Evolutionary conservation across 2,329 filamentous ascomycete genomes (phyloP).

Genomic region (Alternaria dauci): DNA sequence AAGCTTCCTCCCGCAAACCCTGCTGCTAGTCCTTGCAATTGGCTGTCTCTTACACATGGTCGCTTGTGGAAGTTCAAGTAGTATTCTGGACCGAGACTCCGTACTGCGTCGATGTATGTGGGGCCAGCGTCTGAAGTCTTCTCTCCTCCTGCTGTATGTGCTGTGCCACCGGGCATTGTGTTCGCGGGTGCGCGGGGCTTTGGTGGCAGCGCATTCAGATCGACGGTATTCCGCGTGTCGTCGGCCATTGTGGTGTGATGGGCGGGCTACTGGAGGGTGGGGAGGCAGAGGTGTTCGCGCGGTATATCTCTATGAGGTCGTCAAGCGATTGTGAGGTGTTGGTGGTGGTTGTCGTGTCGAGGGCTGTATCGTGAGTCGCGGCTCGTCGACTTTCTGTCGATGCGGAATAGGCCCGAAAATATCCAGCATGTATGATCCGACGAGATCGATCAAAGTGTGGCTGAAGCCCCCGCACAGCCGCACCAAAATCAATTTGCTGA

Average conservation of each 20-base stretch:
- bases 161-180: conserved; percentile 62
- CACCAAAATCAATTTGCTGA: conserved; percentile 38
- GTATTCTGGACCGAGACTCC: conserved; percentile 72
- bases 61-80: conserved; percentile 76
- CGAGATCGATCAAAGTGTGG: conserved; percentile 7
- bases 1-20: conserved; percentile 80
- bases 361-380: conserved; percentile 6
- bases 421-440: conserved; percentile 32
- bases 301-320: not conserved
- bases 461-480: conserved; percentile 13
- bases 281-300: not conserved
- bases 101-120: conserved; percentile 67
- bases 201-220: conserved; percentile 27
- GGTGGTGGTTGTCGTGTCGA: not conserved
- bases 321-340: not conserved
- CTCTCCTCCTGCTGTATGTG: conserved; percentile 68
- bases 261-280: not conserved
- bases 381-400: conserved; percentile 19
- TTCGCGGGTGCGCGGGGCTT: conserved; percentile 44
- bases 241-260: conserved; percentile 54
- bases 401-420: conserved; percentile 37
- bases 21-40: conserved; percentile 82
- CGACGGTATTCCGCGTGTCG: conserved; percentile 52
- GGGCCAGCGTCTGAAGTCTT: conserved; percentile 46
- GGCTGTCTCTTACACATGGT: conserved; percentile 83